These are phyloP conservation scores for Lepidopterella palustris DNA, from an alignment of 495 filamentous ascomycete species.

Conservation along the genomic window DNA sequence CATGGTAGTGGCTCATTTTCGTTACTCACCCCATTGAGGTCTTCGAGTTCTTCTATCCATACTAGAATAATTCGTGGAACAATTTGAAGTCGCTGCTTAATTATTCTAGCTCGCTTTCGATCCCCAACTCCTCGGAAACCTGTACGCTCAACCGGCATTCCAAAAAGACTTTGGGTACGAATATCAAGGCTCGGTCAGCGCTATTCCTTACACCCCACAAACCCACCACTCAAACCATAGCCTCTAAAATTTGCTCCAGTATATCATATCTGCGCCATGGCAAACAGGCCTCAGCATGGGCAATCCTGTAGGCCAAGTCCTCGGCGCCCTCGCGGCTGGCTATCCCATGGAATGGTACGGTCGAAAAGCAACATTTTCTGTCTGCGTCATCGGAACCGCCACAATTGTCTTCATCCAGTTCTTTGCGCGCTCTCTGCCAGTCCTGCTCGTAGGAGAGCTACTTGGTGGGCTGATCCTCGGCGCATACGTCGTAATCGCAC, in stretches of 20 bases:
- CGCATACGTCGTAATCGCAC: conserved; percentile 33
- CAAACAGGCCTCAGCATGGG: conserved; percentile 35
- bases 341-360: conserved; percentile 38
- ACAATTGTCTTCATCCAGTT: conserved; percentile 48
- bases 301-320: conserved; percentile 35
- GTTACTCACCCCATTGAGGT: background rate
- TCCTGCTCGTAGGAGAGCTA: conserved; percentile 37
- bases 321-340: conserved; percentile 32
- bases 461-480: conserved; percentile 34
- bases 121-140: conserved; percentile 29
- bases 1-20: conserved; percentile 1
- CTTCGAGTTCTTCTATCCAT: background rate
- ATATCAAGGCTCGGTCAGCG: conserved; percentile 18
- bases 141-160: conserved; percentile 36
- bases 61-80: no score
- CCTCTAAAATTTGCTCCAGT: background rate
- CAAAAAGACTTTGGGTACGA: conserved; percentile 35
- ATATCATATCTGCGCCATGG: conserved; percentile 33
- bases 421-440: conserved; percentile 40
- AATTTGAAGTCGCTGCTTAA: background rate
- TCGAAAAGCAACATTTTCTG: conserved; percentile 32
- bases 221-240: background rate
- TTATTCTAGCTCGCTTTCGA: conserved; percentile 12
- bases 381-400: conserved; percentile 37
- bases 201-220: background rate